Percentiles rank a stretch among this genome's conserved stretches.
Evolutionary conservation across 2,329 filamentous ascomycete genomes (phyloP).

Genomic region (Rutstroemia sp.): DNA sequence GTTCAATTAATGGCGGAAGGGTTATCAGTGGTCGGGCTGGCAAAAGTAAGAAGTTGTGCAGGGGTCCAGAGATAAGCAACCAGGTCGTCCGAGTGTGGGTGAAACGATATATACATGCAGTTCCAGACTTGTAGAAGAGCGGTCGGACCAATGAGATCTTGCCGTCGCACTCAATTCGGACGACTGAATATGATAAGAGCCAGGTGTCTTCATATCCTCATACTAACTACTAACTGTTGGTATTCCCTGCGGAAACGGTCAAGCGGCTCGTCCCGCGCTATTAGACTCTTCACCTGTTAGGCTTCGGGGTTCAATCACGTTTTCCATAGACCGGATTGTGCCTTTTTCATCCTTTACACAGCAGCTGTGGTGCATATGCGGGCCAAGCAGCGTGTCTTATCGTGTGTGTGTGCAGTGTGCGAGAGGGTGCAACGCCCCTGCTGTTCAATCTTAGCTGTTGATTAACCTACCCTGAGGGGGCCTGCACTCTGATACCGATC

Average conservation of each 20-base stretch:
- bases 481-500: neutral
- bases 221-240: neutral
- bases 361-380: neutral
- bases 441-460: neutral
- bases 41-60: conserved; percentile 1
- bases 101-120: conserved; percentile 1
- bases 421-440: neutral
- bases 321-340: no score
- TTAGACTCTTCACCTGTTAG: neutral
- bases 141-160: no score
- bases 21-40: conserved; percentile 1
- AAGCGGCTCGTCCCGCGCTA: conserved; percentile 1
- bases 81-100: conserved; percentile 1
- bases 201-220: neutral
- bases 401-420: neutral
- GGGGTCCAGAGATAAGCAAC: conserved; percentile 7
- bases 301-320: no score
- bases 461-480: neutral
- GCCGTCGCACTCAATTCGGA: no score
- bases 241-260: neutral
- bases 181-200: neutral
- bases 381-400: neutral
- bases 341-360: neutral
- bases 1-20: neutral
- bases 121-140: neutral